A percentile compares a stretch with the other conserved stretches of the same genome.
phyloP scores from a whole-genome alignment of 2,329 filamentous ascomycete species.

The Didymella exigua region DNA sequence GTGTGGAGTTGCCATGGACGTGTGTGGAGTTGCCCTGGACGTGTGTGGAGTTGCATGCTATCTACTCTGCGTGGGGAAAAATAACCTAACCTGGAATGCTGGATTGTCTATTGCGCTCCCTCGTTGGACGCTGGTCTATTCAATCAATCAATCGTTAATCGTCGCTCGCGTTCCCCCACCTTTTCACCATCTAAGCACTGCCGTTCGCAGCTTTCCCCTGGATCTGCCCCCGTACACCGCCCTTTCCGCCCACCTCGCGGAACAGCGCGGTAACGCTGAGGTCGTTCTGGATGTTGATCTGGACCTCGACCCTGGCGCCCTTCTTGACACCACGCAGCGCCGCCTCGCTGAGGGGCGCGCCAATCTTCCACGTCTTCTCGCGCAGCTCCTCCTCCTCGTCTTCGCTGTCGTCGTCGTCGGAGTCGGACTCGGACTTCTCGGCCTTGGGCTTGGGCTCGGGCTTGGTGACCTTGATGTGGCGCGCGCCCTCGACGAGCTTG shows the following conservation, averaged over 20 bases:
- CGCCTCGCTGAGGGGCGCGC: constrained; percentile 81
- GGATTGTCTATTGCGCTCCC: constrained; percentile 2
- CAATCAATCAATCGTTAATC: not conserved
- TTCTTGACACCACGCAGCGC: constrained; percentile 84
- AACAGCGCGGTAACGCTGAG: constrained; percentile 79
- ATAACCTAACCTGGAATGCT: not conserved
- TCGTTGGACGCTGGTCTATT: constrained; percentile 10
- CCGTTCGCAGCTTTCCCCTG: constrained; percentile 39
- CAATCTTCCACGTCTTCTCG: constrained; percentile 91
- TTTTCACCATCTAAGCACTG: constrained; percentile 29
- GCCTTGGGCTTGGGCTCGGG: constrained; percentile 78
- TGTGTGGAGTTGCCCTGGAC: not conserved
- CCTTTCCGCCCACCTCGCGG: constrained; percentile 85
- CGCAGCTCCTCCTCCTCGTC: constrained; percentile 87
- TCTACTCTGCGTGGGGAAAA: not conserved
- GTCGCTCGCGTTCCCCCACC: not conserved
- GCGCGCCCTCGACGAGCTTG: constrained; percentile 83
- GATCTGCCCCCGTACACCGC: constrained; percentile 58
- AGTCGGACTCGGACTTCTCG: constrained; percentile 69
- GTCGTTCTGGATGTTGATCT: constrained; percentile 83
- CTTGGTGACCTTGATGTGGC: constrained; percentile 93
- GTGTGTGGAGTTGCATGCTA: not conserved
- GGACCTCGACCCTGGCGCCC: constrained; percentile 89
- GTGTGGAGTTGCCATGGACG: not conserved
- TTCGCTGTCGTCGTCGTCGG: constrained; percentile 62